Base-by-base conservation (phyloP, 106 monocot species). In the Dioscorea alata region DNA sequence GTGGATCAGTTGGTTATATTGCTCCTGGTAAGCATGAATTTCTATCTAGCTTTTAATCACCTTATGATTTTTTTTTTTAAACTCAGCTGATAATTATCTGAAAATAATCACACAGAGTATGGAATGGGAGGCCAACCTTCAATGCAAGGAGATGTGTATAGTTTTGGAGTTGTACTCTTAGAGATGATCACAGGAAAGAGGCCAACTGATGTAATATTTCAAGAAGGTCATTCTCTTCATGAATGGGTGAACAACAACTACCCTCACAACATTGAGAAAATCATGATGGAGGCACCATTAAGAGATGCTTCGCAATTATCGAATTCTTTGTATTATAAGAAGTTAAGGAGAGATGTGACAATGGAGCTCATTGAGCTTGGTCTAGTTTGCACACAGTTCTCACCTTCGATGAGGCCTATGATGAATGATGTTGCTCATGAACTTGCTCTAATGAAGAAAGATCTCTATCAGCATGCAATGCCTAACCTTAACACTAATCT, bases 1-100 rank as follows among this genome's bases (percentile, higher is more conserved):
- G 81, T 68, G 95, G 91, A 8, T 89, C 95, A 1, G 68, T 96
- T 34, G 95, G 95, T 15, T 96, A 96, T 50, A 89, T 91, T 51
- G 91, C 95, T 63, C 95, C 95, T 57, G 95, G 95, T 96, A 82
- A 4, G 59, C 60, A 60, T 60, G 13, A 15, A 1, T 60, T 49
- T 17, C 32, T 64, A 2, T 57, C 8, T 35, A 8, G 17, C 21
- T 33, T 33, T 51, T 56, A 24, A 7, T 15, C 1, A 23, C 19
- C 16, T 12, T 64, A 31, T 54, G 18, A 51, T 33, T 64, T 50
- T 18, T 58, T 13, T 25, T 22, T 58, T 31, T 24, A 52, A n/a
- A 34, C 48, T 42, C 62, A 31, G 32, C 53, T 57, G 8, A 16
- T 19, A 56, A 42, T 19, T 60, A 12, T 0, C 28, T 34, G 42